Conservation (phyloP, 2,329 filamentous ascomycete genomes). For the Nannizziopsis arthrosporioides region DNA sequence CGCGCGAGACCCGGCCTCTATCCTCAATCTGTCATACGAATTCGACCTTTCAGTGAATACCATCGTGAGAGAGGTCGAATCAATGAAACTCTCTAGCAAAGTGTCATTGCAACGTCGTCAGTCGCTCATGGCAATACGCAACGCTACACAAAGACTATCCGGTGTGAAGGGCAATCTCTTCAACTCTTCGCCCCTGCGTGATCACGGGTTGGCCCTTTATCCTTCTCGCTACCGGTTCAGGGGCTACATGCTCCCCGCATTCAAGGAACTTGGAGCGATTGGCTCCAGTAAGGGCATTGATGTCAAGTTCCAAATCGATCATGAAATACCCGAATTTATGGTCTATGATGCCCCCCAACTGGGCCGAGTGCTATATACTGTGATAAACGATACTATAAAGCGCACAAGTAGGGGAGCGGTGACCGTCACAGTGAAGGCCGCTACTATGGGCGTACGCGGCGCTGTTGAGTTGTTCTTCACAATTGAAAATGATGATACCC, state of each 20-base stretch:
- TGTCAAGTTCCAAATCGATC: slow-evolving; percentile 1
- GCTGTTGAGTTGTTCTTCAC: slow-evolving; percentile 2
- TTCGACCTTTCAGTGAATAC: slow-evolving; percentile 5
- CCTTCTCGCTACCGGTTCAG: not conserved
- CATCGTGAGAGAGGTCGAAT: not conserved
- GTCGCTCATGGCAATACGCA: not conserved
- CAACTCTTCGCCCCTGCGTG: not conserved
- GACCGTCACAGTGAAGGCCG: not conserved
- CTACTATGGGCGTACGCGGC: not conserved
- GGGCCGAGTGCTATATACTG: slow-evolving; percentile 1
- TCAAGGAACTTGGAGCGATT: not conserved
- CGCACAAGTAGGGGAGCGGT: slow-evolving; percentile 1
- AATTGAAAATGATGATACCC: not conserved
- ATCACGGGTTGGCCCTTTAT: slow-evolving; percentile 1
- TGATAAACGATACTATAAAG: not conserved
- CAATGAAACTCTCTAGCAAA: not conserved
- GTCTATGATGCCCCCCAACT: slow-evolving; percentile 3
- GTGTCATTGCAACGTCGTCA: not conserved
- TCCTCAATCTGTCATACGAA: slow-evolving; percentile 5
- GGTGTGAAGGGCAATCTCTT: slow-evolving; percentile 2
- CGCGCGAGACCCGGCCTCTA: not conserved
- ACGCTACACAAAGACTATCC: slow-evolving; percentile 1
- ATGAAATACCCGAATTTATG: slow-evolving; percentile 3
- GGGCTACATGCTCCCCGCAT: slow-evolving; percentile 1
- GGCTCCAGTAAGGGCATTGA: not conserved